These are phyloP conservation scores for Penicillium tannophilum DNA, from an alignment of 495 filamentous ascomycete genomes.

Conservation along the genomic window DNA sequence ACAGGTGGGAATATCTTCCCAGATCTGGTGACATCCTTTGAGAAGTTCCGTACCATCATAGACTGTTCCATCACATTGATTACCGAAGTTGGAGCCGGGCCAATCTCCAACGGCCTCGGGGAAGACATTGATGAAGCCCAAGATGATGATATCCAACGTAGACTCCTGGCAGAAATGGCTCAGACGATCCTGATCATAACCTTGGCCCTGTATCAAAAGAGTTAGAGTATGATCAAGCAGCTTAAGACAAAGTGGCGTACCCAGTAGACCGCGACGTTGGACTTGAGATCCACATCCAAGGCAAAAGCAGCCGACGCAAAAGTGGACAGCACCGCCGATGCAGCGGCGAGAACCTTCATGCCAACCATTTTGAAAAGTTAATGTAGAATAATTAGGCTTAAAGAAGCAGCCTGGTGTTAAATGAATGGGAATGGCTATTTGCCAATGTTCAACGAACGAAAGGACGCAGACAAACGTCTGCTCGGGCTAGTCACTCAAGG, in stretches of 20 bases:
- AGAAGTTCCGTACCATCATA: constrained; percentile 44
- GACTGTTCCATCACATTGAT: constrained; percentile 59
- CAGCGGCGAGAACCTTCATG: constrained; percentile 22
- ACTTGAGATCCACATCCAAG: constrained; percentile 50
- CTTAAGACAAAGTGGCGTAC: constrained; percentile 32
- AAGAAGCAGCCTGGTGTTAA: constrained; percentile 22
- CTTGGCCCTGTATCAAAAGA: constrained; percentile 49
- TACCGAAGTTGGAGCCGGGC: constrained; percentile 66
- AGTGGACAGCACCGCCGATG: constrained; percentile 32
- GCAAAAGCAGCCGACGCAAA: constrained; percentile 41
- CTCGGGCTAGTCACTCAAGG: constrained; percentile 29
- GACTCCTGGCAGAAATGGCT: constrained; percentile 59
- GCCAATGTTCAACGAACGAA: constrained; percentile 36
- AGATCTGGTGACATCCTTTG: constrained; percentile 54
- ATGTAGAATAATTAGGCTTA: constrained; percentile 21
- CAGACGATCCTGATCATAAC: constrained; percentile 47
- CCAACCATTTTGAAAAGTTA: constrained; percentile 35
- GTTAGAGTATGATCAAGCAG: constrained; percentile 9
- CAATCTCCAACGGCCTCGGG: constrained; percentile 56
- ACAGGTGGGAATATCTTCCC: constrained; percentile 63
- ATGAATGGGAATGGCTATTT: constrained; percentile 21
- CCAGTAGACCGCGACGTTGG: constrained; percentile 68
- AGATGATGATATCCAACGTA: constrained; percentile 64
- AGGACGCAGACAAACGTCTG: constrained; percentile 54
- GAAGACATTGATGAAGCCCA: constrained; percentile 68